A percentile compares a stretch with the other conserved stretches of the same genome.
Conservation (phyloP, 495 filamentous ascomycete species). For the Tuber brumale region DNA sequence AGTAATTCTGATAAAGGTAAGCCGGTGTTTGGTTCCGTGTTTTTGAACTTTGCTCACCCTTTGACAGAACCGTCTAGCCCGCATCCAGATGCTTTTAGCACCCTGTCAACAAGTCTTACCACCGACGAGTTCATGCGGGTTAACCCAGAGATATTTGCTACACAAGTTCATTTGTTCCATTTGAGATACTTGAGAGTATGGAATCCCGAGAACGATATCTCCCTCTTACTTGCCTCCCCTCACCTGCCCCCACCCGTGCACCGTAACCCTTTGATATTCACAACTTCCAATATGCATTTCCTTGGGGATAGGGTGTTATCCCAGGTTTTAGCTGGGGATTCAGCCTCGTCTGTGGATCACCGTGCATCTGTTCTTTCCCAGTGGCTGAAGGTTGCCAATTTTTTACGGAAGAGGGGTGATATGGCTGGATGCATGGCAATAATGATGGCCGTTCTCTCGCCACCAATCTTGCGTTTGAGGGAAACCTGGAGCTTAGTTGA, state of each 20-base stretch:
- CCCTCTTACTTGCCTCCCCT: constrained; percentile 40
- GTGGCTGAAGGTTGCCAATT: constrained; percentile 40
- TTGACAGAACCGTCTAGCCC: constrained; percentile 26
- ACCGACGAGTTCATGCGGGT: constrained; percentile 41
- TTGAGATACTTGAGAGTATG: constrained; percentile 38
- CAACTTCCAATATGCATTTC: constrained; percentile 41
- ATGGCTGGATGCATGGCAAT: constrained; percentile 43
- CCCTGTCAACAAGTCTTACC: constrained; percentile 30
- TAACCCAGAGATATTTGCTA: constrained; percentile 37
- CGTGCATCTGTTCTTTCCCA: constrained; percentile 39
- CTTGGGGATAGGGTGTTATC: constrained; percentile 41
- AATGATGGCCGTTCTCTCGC: constrained; percentile 42
- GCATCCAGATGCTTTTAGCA: constrained; percentile 29
- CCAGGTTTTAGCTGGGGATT: constrained; percentile 41
- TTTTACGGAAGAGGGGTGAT: constrained; percentile 39
- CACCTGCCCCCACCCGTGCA: constrained; percentile 39
- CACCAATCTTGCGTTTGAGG: constrained; percentile 41
- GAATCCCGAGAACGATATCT: constrained; percentile 41
- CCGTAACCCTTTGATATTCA: constrained; percentile 43
- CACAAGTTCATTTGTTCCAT: constrained; percentile 42
- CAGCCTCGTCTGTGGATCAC: constrained; percentile 30
- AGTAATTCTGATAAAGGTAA: constrained; percentile 22
- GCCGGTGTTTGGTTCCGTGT: neutral
- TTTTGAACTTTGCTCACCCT: constrained; percentile 17
- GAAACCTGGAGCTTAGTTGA: constrained; percentile 42